A percentile compares a stretch with the other conserved stretches of the same genome.
phyloP scores from a whole-genome alignment of 805 yeast genomes.

The Starmerella powellii region DNA sequence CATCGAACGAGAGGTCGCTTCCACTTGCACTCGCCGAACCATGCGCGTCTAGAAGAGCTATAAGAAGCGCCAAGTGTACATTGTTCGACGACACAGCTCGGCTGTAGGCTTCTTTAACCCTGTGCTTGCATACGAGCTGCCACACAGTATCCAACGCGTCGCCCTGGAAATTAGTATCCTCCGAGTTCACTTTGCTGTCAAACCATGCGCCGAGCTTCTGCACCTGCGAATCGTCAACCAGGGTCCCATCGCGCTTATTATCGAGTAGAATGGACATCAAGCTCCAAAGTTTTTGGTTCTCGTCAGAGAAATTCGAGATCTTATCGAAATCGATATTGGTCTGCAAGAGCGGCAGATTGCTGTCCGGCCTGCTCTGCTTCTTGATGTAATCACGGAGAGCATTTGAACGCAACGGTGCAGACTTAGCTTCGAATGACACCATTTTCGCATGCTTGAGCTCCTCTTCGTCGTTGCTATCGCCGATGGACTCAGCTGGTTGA shows the following conservation, averaged over 20 bases:
- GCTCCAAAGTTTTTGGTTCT: conserved; percentile 6
- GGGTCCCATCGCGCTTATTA: no score
- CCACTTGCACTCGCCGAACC: background rate
- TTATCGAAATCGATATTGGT: conserved; percentile 8
- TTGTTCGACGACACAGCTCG: conserved; percentile 51
- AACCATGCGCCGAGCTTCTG: conserved; percentile 11
- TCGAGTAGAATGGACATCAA: conserved; percentile 5
- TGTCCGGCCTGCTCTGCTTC: background rate
- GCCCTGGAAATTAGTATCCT: background rate
- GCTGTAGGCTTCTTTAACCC: conserved; percentile 49
- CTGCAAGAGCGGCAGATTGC: conserved; percentile 10
- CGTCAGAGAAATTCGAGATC: conserved; percentile 1
- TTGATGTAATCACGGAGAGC: background rate
- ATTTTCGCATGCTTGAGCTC: background rate
- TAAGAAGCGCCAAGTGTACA: conserved; percentile 54
- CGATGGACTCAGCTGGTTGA: background rate
- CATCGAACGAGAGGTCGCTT: conserved; percentile 41
- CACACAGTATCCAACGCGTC: conserved; percentile 39
- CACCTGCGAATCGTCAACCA: conserved; percentile 1
- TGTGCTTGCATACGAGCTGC: conserved; percentile 36
- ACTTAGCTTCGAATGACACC: background rate
- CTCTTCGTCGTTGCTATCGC: no score
- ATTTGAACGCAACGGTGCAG: background rate
- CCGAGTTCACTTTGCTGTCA: conserved; percentile 37
- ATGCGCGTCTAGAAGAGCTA: conserved; percentile 59